Percentiles rank a stretch among this genome's conserved stretches.
These are phyloP conservation scores for Chalciporus pseudorubinellus DNA, from an alignment of 768 basidiomycete genomes.

Conservation along the genomic window DNA sequence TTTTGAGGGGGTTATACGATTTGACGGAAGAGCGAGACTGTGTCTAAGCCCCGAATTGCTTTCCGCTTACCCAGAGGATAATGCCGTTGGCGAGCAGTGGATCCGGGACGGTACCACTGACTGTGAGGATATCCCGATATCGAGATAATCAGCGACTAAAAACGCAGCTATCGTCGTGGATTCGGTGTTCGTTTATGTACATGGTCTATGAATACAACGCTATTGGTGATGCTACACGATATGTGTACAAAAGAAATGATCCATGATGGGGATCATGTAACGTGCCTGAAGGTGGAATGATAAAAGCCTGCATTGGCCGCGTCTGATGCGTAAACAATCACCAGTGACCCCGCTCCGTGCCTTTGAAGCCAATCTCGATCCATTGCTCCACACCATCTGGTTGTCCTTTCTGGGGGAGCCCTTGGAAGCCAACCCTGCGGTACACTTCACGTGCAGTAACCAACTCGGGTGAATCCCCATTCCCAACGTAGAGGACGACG, in stretches of 20 bases:
- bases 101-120: conserved; percentile 19
- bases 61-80: conserved; percentile 47
- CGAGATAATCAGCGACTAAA: background rate
- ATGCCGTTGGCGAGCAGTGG: conserved; percentile 37
- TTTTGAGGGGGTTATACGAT: conserved; percentile 34
- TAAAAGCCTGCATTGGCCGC: too few relatives aligned
- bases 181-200: background rate
- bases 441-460: conserved; percentile 58
- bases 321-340: conserved; percentile 31
- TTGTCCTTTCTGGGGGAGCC: conserved; percentile 35
- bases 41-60: conserved; percentile 42
- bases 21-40: conserved; percentile 35
- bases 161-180: background rate
- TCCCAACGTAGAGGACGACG: conserved; percentile 67
- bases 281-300: too few relatives aligned
- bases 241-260: background rate
- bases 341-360: conserved; percentile 60
- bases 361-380: conserved; percentile 65
- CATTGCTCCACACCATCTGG: conserved; percentile 51
- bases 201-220: conserved; percentile 1
- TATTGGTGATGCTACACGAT: background rate
- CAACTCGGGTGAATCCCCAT: conserved; percentile 38
- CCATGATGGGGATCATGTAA: background rate
- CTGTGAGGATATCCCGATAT: background rate
- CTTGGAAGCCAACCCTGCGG: conserved; percentile 62